These are phyloP conservation scores for Vitis rotundifolia DNA, from an alignment of 164 flowering plant species.

Conservation along the genomic window DNA sequence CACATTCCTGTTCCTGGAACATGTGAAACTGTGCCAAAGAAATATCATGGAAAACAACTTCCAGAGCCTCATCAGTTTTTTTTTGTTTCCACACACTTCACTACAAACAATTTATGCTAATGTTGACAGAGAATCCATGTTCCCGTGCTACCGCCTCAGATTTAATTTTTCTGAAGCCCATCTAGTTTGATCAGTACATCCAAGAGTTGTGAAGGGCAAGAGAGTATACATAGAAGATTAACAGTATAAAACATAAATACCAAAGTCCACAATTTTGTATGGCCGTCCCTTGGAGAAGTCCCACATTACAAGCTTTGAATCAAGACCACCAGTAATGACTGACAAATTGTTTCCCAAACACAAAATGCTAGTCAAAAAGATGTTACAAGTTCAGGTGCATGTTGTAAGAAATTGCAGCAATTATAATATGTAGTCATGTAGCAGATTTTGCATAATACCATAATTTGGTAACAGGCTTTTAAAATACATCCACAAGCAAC, in stretches of 20 bases:
- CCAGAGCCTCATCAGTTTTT: too few species aligned
- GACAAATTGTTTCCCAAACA: conserved; percentile 20
- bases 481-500: not conserved
- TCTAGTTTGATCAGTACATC: too few species aligned
- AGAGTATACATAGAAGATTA: not conserved
- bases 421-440: too few species aligned
- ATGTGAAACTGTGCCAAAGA: too few species aligned
- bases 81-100: too few species aligned
- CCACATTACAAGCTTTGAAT: conserved; percentile 89
- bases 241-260: conserved; percentile 28
- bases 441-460: not conserved
- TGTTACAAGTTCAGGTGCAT: conserved; percentile 1
- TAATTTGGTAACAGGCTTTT: not conserved
- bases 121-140: not conserved
- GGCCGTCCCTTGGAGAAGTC: conserved; percentile 89
- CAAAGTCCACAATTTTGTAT: conserved; percentile 65
- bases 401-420: not conserved
- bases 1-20: too few species aligned
- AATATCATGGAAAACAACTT: too few species aligned
- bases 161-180: not conserved
- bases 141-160: not conserved
- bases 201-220: not conserved
- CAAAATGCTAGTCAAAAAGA: not conserved
- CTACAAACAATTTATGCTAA: too few species aligned
- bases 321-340: conserved; percentile 94